A percentile compares a stretch with the other conserved stretches of the same genome.
Evolutionary conservation across 208 protist species (phyloP).

Genomic region (Trypanosoma cruzi): DNA sequence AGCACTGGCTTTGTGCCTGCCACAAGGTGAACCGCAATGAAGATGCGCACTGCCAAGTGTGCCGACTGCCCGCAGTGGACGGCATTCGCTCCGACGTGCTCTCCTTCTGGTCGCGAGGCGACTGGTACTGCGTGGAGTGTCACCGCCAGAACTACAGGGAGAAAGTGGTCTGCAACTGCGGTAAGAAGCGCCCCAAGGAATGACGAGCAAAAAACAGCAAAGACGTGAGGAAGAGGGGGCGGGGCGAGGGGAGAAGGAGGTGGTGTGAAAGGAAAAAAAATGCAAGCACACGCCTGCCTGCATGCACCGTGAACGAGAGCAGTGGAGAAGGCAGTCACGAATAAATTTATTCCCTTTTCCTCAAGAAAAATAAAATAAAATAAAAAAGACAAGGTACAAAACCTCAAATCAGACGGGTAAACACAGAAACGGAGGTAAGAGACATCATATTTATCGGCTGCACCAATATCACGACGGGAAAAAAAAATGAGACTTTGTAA

Average conservation of each 20-base stretch:
- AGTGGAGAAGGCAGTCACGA: no score
- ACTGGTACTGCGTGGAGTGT: slow-evolving; percentile 70
- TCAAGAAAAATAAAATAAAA: no score
- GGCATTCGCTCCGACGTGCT: slow-evolving; percentile 42
- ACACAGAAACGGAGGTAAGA: no score
- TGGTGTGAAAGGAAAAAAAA: not conserved
- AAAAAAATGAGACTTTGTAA: slow-evolving; percentile 8
- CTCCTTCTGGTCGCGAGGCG: slow-evolving; percentile 64
- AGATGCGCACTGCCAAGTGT: slow-evolving; percentile 41
- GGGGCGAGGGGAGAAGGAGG: not conserved
- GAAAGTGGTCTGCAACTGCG: slow-evolving; percentile 53
- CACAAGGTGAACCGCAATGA: slow-evolving; percentile 50
- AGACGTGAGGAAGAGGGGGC: not conserved
- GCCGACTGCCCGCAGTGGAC: slow-evolving; percentile 53
- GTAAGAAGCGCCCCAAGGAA: slow-evolving; percentile 17
- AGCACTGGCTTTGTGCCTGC: slow-evolving; percentile 77
- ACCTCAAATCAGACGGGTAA: no score
- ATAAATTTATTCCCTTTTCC: no score
- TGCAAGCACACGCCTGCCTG: not conserved
- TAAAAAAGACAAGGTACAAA: no score
- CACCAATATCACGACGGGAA: not conserved
- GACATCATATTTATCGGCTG: no score
- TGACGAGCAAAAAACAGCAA: not conserved
- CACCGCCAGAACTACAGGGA: slow-evolving; percentile 62
- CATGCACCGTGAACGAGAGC: no score